phyloP scores from a whole-genome alignment of 441 rosid species.

The Viola pubescens region DNA sequence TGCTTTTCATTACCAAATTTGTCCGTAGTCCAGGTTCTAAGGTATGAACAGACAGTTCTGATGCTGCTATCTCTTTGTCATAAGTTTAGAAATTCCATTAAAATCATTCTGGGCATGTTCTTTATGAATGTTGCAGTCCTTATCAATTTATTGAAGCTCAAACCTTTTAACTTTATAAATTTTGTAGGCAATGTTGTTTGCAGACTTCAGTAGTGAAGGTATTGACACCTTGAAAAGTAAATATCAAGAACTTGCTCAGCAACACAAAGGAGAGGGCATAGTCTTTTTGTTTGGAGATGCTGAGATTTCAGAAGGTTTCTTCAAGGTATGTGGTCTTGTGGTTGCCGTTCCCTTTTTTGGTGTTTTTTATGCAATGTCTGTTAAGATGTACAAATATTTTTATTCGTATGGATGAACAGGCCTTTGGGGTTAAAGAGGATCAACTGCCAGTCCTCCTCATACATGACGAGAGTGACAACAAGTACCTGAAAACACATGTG shows the following conservation, averaged over 20 bases:
- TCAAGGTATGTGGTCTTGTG: constrained; percentile 50
- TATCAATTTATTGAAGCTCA: no score
- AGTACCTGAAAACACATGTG: constrained; percentile 63
- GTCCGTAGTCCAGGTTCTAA: constrained; percentile 56
- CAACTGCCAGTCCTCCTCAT: constrained; percentile 75
- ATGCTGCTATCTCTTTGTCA: no score
- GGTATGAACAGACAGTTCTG: constrained; percentile 29
- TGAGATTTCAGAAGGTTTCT: constrained; percentile 72
- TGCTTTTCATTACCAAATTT: constrained; percentile 73
- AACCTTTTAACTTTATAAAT: no score
- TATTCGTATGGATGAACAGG: constrained; percentile 36
- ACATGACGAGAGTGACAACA: constrained; percentile 57
- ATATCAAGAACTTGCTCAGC: constrained; percentile 64
- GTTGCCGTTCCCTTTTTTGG: constrained; percentile 5
- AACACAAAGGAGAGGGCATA: constrained; percentile 60
- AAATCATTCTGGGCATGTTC: background rate
- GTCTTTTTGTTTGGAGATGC: constrained; percentile 76
- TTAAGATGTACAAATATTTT: no score
- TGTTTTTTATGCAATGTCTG: background rate
- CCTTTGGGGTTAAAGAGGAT: constrained; percentile 73
- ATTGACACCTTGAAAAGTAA: constrained; percentile 58
- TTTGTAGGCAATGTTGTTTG: constrained; percentile 71
- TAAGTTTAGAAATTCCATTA: constrained; percentile 8
- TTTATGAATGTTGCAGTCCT: no score
- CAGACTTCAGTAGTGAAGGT: constrained; percentile 50